These are phyloP conservation scores for Taphrina betulina DNA, from an alignment of 1,139 yeast species.

Conservation along the genomic window DNA sequence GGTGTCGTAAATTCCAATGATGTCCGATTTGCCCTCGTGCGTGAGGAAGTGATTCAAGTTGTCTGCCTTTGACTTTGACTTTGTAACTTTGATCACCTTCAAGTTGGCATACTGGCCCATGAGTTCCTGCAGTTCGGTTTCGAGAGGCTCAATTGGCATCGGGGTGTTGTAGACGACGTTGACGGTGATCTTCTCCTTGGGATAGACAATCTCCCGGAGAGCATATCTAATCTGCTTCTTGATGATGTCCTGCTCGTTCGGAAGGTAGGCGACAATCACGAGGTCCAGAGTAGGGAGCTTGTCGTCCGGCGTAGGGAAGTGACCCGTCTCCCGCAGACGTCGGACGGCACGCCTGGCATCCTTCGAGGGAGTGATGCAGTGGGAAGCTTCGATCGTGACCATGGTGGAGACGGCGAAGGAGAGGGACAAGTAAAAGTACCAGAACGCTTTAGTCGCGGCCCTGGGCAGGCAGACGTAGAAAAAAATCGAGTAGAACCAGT, in stretches of 20 bases:
- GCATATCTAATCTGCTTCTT: slow-evolving; percentile 32
- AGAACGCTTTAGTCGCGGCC: slow-evolving; percentile 25
- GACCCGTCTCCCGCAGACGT: slow-evolving; percentile 29
- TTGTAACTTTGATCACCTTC: slow-evolving; percentile 23
- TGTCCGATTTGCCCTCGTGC: slow-evolving; percentile 27
- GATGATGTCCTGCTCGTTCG: slow-evolving; percentile 32
- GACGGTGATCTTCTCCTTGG: slow-evolving; percentile 32
- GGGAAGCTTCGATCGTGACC: slow-evolving; percentile 32
- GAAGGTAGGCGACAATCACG: slow-evolving; percentile 30
- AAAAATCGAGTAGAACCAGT: slow-evolving; percentile 27
- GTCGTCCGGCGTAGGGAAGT: slow-evolving; percentile 30
- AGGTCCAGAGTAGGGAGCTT: slow-evolving; percentile 28
- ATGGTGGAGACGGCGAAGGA: slow-evolving; percentile 27
- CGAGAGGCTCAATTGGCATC: slow-evolving; percentile 28
- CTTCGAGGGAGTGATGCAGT: slow-evolving; percentile 30
- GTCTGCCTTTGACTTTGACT: slow-evolving; percentile 31
- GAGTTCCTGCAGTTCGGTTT: slow-evolving; percentile 24
- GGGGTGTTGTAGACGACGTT: slow-evolving; percentile 32
- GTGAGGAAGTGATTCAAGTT: slow-evolving; percentile 24
- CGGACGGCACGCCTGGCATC: slow-evolving; percentile 32
- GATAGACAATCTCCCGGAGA: slow-evolving; percentile 30
- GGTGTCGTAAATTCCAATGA: slow-evolving; percentile 32
- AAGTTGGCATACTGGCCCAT: slow-evolving; percentile 22
- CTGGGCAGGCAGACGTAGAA: slow-evolving; percentile 27
- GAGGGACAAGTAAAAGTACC: slow-evolving; percentile 28